phyloP scores from a whole-genome alignment of 306 rosid genomes.

The Fragaria iinumae region DNA sequence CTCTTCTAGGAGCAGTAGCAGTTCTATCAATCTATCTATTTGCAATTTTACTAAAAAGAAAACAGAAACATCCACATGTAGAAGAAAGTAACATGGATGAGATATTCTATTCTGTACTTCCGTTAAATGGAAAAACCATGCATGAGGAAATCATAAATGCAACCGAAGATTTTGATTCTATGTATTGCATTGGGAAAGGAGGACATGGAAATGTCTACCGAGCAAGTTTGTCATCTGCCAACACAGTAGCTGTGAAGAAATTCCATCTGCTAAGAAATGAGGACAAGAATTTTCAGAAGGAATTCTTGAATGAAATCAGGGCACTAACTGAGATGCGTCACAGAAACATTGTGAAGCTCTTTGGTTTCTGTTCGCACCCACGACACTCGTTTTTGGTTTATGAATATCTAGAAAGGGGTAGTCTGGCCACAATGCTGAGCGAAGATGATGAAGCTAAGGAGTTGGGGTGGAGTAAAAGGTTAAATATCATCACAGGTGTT shows the following conservation, averaged over 20 bases:
- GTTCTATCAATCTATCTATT: not conserved
- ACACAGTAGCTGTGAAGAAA: slow-evolving; percentile 21
- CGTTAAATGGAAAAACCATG: slow-evolving; percentile 7
- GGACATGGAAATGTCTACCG: slow-evolving; percentile 18
- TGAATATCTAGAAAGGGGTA: slow-evolving; percentile 19
- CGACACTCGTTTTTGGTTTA: slow-evolving; percentile 14
- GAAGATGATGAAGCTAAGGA: slow-evolving; percentile 12
- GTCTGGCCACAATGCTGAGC: not conserved
- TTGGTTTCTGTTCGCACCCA: slow-evolving; percentile 14
- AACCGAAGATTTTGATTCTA: slow-evolving; percentile 2
- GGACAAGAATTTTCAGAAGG: not conserved
- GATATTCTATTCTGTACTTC: not conserved
- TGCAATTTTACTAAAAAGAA: not conserved
- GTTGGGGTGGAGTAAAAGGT: slow-evolving; percentile 22
- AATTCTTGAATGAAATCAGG: slow-evolving; percentile 19
- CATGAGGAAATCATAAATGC: slow-evolving; percentile 13
- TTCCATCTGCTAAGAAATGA: not conserved
- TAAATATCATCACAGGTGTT: slow-evolving; percentile 17
- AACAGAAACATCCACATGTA: not conserved
- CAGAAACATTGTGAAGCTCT: slow-evolving; percentile 20
- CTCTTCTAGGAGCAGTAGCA: not conserved
- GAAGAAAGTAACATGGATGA: not conserved
- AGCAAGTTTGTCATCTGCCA: not conserved
- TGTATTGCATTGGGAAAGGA: slow-evolving; percentile 21
- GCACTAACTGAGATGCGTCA: slow-evolving; percentile 20